These are phyloP conservation scores for Colletotrichum sansevieriae DNA, from an alignment of 2,329 filamentous ascomycete genomes.

Conservation along the genomic window DNA sequence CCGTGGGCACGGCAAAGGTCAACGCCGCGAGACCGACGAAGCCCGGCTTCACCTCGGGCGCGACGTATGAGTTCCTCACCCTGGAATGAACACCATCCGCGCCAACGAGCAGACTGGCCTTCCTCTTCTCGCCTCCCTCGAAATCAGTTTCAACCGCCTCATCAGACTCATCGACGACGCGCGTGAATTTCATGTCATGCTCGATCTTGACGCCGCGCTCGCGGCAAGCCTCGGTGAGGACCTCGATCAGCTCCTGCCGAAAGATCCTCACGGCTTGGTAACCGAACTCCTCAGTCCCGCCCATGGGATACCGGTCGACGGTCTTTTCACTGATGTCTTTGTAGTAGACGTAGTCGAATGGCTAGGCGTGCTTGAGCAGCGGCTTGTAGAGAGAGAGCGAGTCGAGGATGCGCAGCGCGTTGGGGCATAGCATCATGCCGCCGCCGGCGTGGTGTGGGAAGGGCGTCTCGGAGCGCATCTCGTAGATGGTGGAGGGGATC, in stretches of 20 bases:
- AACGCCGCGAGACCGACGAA: conserved; percentile 64
- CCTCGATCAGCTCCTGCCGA: conserved; percentile 60
- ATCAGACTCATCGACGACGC: conserved; percentile 56
- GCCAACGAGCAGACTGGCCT: conserved; percentile 63
- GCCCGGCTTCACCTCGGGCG: conserved; percentile 60
- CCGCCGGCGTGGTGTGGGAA: conserved; percentile 62
- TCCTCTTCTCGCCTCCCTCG: conserved; percentile 56
- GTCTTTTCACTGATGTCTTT: conserved; percentile 50
- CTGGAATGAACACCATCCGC: conserved; percentile 72
- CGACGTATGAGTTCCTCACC: conserved; percentile 62
- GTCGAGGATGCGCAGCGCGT: conserved; percentile 67
- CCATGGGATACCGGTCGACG: conserved; percentile 62
- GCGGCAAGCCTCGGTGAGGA: conserved; percentile 51
- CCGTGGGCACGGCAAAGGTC: conserved; percentile 50
- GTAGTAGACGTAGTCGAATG: conserved; percentile 65
- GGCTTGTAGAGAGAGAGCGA: conserved; percentile 61
- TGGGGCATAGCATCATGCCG: conserved; percentile 71
- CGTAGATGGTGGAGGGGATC: conserved; percentile 66
- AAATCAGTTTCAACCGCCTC: conserved; percentile 61
- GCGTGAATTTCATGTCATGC: conserved; percentile 62
- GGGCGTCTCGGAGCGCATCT: conserved; percentile 54
- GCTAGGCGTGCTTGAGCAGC: conserved; percentile 59
- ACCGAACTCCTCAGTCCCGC: conserved; percentile 60
- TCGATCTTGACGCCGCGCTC: conserved; percentile 54
- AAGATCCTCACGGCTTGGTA: conserved; percentile 68